Evolutionary conservation across 2,329 filamentous ascomycete species (phyloP), one percentile per base, ranked within the genome.

Genomic region (Hypoxylon sp.): DNA sequence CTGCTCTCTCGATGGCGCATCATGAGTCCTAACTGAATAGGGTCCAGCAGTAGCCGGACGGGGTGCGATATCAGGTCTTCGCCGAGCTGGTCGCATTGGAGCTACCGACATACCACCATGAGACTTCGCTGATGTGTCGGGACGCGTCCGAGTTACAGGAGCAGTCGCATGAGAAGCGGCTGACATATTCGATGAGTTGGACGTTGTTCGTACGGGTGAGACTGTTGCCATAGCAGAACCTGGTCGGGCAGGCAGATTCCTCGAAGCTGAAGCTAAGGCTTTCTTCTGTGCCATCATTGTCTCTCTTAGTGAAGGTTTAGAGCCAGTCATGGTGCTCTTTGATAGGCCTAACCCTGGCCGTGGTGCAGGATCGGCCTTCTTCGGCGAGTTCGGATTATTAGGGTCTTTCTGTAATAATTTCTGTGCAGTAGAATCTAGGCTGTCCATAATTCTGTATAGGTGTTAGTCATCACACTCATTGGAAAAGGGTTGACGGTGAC

Each of bases 211-310:
- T 44, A 83, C 81, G 1, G 87, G 86, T 3, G 88, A 87, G 63
- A 90, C 84, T 42, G 86, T 82, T 11, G 89, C 84, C 89, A 91
- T 90, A 59, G 89, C 88, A 35, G 88, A 91, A 9, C 87, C 88
- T 1, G 89, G 89, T 8, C 89, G 82, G 24, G 84, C 77, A 10
- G 87, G 88, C 1, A 89, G 78, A 59, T 84, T 87, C 67, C 81
- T 85, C 57, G 84, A 77, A 37, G 85, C 81, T 73, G 84, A 77
- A 37, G 85, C 81, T 73, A 88, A 73, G 26, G 87, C 88, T 74
- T 84, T 93, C 81, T 94, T 94, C 77, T 95, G 92, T 5, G 94
- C 94, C 75, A 94, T 83, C 85, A 98, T 94, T 3, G 93, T 86
- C 75, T 97, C 94, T 70, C 93, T 91, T 26, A 98, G 81, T 10